A percentile compares a stretch with the other conserved stretches of the same genome.
Conservation (phyloP, 148 eudicot species). For the Euryodendron excelsum region DNA sequence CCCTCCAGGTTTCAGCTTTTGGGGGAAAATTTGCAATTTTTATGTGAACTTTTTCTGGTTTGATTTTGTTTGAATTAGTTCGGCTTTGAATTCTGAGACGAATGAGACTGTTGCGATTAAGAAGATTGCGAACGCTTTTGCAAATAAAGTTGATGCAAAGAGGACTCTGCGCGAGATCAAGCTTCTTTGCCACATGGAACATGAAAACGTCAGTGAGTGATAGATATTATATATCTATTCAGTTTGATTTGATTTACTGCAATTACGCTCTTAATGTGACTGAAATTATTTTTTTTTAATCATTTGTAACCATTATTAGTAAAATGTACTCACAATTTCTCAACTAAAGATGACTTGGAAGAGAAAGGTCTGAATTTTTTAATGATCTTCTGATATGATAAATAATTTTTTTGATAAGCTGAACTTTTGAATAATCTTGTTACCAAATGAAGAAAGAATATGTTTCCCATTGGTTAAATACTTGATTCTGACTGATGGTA, state of each 20-base stretch:
- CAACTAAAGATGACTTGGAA: background rate
- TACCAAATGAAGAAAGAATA: background rate
- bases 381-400: background rate
- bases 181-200: conserved; percentile 93
- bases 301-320: background rate
- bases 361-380: background rate
- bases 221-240: background rate
- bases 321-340: background rate
- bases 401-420: too few relatives aligned
- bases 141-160: conserved; percentile 89
- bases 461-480: background rate
- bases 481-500: background rate
- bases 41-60: background rate
- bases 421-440: too few relatives aligned
- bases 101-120: conserved; percentile 85
- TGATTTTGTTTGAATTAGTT: conserved; percentile 37
- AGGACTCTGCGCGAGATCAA: conserved; percentile 94
- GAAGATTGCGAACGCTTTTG: conserved; percentile 96
- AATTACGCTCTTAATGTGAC: background rate
- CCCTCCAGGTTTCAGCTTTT: background rate
- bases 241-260: background rate
- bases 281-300: background rate
- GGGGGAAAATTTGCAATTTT: background rate
- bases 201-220: conserved; percentile 85
- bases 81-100: conserved; percentile 86